Base-by-base conservation (phyloP, 805 yeast genomes). In the Barnettozyma populi region DNA sequence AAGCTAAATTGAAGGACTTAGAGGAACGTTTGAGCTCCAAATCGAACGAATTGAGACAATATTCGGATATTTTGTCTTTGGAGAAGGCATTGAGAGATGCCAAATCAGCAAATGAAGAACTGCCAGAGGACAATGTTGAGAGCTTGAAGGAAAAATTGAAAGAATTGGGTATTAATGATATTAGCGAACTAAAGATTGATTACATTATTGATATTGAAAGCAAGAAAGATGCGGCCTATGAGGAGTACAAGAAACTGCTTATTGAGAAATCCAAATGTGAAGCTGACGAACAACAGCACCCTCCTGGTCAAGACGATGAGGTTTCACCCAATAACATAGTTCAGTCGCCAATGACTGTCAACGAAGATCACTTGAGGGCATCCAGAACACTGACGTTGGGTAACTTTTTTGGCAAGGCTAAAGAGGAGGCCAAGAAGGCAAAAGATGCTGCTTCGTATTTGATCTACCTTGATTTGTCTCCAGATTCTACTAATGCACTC, bases 401-500 rank as follows among this genome's bases (percentile, higher is more conserved):
- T 2, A 73, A 75, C 52, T 80, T 80, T 56, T 82, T 81, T 57
- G 43, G 44, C 3, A 24, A 52, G 23, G 45, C 42, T 4, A 19
- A 21, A 3, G 37, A 43, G 6, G 38, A 52, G 23, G 29, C 48
- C 43, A 48, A 16, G 36, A 55, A 52, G 44, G 52, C 47, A 25
- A 45, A 49, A 61, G 48, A 52, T 4, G 56, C 73, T n/a, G 79
- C 80, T 55, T 77, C 86, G 60, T 88, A 82, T 63, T 66, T 90
- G 42, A 75, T 89, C 19, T 88, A 94, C 59, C 78, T 85, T 70
- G 97, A 90, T 62, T 75, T 85, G 52, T 81, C 92, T 4, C 85
- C 88, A 0, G 97, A 89, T 61, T 83, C 95, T 2, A 73, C 75
- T 35, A 86, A 85, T 64, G 94, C 97, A 0, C 71, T 90, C 20